Evolutionary conservation across 2,329 filamentous ascomycete species (phyloP), one percentile per base, ranked within the genome.

Genomic region (Ceratocystiopsis brevicomis): DNA sequence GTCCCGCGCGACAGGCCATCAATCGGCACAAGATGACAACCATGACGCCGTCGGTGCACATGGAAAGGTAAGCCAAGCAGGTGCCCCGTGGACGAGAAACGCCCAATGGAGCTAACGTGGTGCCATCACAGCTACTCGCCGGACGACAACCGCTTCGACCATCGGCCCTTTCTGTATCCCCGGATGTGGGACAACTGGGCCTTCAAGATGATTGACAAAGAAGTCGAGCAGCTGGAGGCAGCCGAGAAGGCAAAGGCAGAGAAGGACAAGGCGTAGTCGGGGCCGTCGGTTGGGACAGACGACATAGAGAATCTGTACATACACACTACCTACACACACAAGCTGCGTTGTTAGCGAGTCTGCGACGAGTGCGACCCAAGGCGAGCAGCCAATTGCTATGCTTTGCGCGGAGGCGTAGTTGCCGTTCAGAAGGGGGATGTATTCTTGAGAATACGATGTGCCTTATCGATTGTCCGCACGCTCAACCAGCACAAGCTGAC

Each of bases 21-120:
- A 79, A 81, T 55, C 59, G 77, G 14, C 76, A 80, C 55, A 81
- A 81, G 59, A 71, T 72, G 64, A 78, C 74, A 1, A 68, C 68
- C 1, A 57, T 76, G 41, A 78, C 75, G 3, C 73, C 73, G 0
- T 64, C 66, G 4, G 61, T 74, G 36, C 74, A 77, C 48, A 57
- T 53, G 53, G 48, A 51, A 36, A 45, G 38, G 38, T 39, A 30
- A 21, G 32, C 15, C 12, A 11, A 30, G 10, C 25, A 30, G 19
- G 8, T 30, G 12, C 3, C 25, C 6, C 34, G 10, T 19, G n/a
- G 12, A 38, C 37, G 10, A 32, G 8, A 17, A 16, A 15, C 12
- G 15, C 10, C 25, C 25, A 2, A 9, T 11, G 6, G 8, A 30
- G 25, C 25, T 30, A 30, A 30, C 25, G 10, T 9, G 25, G 25